phyloP scores from a whole-genome alignment of 768 basidiomycete genomes.

The Pleurotus tuoliensis region DNA sequence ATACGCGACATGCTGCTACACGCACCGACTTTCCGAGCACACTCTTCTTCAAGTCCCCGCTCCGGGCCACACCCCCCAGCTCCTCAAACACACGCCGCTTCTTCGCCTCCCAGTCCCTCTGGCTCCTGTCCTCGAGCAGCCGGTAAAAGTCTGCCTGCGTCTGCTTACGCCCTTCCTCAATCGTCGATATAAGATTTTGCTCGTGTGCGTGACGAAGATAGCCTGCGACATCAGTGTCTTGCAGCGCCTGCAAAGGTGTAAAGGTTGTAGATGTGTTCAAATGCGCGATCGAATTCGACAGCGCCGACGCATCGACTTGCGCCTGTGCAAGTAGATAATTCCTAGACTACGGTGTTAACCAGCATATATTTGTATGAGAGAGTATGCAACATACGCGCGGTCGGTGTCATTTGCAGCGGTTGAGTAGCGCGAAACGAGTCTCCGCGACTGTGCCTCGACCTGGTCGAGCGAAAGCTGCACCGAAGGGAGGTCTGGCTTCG shows the following conservation, averaged over 20 bases:
- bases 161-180: conserved; percentile 83
- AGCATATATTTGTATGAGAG: neutral
- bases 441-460: conserved; percentile 88
- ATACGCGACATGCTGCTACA: neutral
- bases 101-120: conserved; percentile 85
- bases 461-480: conserved; percentile 91
- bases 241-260: conserved; percentile 85
- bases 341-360: conserved; percentile 31
- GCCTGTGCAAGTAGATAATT: conserved; percentile 93
- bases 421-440: conserved; percentile 72
- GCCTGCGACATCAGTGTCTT: conserved; percentile 92
- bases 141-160: conserved; percentile 85
- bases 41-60: conserved; percentile 58
- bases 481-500: conserved; percentile 78
- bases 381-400: conserved; percentile 55
- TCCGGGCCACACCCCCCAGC: conserved; percentile 63
- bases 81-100: conserved; percentile 90
- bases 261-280: conserved; percentile 81
- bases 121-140: conserved; percentile 68
- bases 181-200: conserved; percentile 90
- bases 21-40: conserved; percentile 46
- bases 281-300: conserved; percentile 79
- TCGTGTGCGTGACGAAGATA: conserved; percentile 94
- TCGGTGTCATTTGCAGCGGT: conserved; percentile 61
- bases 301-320: conserved; percentile 87